phyloP scores from a whole-genome alignment of 768 basidiomycete genomes.

The Suillus bovinus region DNA sequence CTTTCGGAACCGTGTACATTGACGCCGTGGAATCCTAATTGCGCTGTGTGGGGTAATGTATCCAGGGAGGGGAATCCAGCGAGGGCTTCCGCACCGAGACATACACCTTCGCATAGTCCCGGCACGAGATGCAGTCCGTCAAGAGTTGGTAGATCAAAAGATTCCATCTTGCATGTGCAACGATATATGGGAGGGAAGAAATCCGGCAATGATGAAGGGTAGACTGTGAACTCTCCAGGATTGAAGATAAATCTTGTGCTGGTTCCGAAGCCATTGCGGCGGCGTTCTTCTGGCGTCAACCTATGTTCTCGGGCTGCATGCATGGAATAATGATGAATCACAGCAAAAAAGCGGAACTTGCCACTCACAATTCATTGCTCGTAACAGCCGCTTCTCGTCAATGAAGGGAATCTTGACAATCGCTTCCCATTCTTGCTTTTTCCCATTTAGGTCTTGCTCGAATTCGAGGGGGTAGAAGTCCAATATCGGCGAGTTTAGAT shows the following conservation, averaged over 20 bases:
- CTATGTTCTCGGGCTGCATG: slow-evolving; percentile 71
- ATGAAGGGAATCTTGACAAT: slow-evolving; percentile 99
- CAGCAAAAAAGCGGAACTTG: neutral
- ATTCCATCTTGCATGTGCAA: slow-evolving; percentile 76
- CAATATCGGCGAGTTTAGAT: slow-evolving; percentile 79
- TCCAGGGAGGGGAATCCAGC: slow-evolving; percentile 97
- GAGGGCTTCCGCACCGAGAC: slow-evolving; percentile 79
- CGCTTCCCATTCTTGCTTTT: slow-evolving; percentile 99
- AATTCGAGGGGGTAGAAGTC: slow-evolving; percentile 95
- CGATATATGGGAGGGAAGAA: slow-evolving; percentile 90
- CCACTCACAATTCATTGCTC: slow-evolving; percentile 77
- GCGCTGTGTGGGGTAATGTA: slow-evolving; percentile 77
- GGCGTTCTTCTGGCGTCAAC: slow-evolving; percentile 71
- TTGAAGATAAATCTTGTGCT: slow-evolving; percentile 80
- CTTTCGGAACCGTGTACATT: slow-evolving; percentile 92
- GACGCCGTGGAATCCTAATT: slow-evolving; percentile 83
- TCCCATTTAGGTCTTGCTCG: slow-evolving; percentile 93
- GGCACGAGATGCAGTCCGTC: slow-evolving; percentile 80
- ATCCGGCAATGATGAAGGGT: slow-evolving; percentile 90
- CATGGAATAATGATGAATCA: neutral
- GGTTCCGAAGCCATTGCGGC: slow-evolving; percentile 75
- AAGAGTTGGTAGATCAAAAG: slow-evolving; percentile 88
- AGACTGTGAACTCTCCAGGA: slow-evolving; percentile 59
- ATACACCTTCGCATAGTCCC: slow-evolving; percentile 87
- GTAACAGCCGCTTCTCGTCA: slow-evolving; percentile 72